Conservation (phyloP, 1,284 basidiomycete species). For the Ustilago crameri region DNA sequence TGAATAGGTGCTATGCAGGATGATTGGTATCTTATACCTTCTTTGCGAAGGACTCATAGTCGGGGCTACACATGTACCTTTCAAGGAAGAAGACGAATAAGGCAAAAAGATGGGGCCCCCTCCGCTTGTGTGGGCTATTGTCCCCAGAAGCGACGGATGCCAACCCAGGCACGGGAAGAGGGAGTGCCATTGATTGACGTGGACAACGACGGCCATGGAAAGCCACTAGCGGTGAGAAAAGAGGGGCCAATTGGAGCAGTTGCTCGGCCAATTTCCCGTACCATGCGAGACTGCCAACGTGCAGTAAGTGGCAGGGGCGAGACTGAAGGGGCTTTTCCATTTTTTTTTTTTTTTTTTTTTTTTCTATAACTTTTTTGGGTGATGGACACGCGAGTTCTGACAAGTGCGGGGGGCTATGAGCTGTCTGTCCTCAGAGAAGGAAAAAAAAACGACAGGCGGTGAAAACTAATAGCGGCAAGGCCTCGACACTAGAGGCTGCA, state of each 20-base stretch:
- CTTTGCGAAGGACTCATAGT: neutral
- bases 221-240: too few relatives aligned
- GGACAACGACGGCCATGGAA: too few relatives aligned
- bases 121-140: neutral
- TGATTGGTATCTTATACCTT: conserved; percentile 1
- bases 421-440: neutral
- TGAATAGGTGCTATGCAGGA: neutral
- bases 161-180: conserved; percentile 4
- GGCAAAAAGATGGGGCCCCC: conserved; percentile 23
- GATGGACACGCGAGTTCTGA: neutral
- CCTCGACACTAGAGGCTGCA: neutral
- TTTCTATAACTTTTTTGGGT: neutral
- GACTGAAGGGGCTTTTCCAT: neutral
- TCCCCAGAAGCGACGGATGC: neutral
- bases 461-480: neutral
- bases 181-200: too few relatives aligned
- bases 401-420: conserved; percentile 2
- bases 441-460: neutral
- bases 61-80: too few relatives aligned
- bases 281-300: neutral
- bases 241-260: neutral
- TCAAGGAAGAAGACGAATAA: neutral
- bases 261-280: neutral
- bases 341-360: neutral
- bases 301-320: neutral